Conservation (phyloP, 2,329 filamentous ascomycete species). For the Ceratocystis eucalypticola region DNA sequence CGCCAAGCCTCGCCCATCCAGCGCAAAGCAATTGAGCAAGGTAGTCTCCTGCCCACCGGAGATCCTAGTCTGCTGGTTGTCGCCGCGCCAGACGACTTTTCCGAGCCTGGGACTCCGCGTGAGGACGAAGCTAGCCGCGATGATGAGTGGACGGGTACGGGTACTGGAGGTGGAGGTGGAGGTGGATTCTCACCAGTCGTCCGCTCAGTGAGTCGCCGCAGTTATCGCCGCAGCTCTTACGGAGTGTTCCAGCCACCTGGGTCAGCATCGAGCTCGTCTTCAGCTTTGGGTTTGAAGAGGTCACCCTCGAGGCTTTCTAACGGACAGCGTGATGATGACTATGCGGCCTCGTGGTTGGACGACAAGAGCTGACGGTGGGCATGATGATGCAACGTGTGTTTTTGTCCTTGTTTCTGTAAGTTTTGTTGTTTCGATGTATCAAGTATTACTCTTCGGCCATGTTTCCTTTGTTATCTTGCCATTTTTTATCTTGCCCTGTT, state of each 20-base stretch:
- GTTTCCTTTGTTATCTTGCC: background rate
- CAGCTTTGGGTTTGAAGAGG: constrained; percentile 9
- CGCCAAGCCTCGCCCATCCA: constrained; percentile 17
- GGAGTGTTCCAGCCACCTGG: background rate
- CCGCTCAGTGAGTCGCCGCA: constrained; percentile 19
- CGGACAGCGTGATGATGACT: constrained; percentile 10
- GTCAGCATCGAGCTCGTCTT: constrained; percentile 7
- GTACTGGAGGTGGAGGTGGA: background rate
- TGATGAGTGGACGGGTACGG: constrained; percentile 12
- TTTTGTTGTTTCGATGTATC: constrained; percentile 8
- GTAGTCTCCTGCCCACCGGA: constrained; percentile 14
- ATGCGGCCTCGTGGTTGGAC: constrained; percentile 6
- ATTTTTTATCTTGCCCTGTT: background rate
- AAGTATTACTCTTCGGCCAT: background rate
- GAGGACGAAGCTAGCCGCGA: constrained; percentile 26
- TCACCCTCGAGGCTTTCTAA: constrained; percentile 15
- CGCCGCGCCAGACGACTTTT: constrained; percentile 46
- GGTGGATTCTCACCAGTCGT: constrained; percentile 14
- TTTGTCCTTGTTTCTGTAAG: constrained; percentile 4
- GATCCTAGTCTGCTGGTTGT: constrained; percentile 43
- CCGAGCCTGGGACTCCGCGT: constrained; percentile 40
- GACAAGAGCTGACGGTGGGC: background rate
- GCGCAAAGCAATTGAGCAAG: constrained; percentile 13
- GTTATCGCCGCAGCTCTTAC: constrained; percentile 1
- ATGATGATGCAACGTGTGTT: background rate